These are phyloP conservation scores for Leucosporidium creatinivorum DNA, from an alignment of 768 basidiomycete genomes.

Conservation along the genomic window DNA sequence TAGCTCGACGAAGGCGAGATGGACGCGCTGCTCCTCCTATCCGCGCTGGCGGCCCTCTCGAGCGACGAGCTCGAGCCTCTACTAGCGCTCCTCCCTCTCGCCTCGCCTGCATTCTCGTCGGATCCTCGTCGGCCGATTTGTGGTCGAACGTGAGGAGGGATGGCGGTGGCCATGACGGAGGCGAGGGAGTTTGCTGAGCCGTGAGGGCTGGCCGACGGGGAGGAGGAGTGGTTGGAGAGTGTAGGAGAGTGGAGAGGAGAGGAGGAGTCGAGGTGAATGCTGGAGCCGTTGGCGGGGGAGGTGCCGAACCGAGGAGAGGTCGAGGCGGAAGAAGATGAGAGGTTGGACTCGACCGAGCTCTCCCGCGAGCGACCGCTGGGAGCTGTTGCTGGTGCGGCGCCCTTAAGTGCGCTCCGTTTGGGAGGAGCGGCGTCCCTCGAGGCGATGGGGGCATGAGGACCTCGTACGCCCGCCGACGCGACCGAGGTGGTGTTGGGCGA, in stretches of 20 bases:
- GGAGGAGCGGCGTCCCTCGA: constrained; percentile 8
- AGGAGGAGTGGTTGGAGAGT: neutral
- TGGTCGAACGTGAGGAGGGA: constrained; percentile 12
- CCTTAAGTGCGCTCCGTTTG: constrained; percentile 22
- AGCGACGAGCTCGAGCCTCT: constrained; percentile 23
- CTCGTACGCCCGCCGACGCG: constrained; percentile 2
- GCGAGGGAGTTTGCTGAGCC: neutral
- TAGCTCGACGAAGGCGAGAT: constrained; percentile 25
- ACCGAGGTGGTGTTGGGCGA: neutral
- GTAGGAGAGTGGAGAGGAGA: neutral
- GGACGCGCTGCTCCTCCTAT: constrained; percentile 10
- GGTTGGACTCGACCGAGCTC: constrained; percentile 9
- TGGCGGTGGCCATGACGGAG: constrained; percentile 20
- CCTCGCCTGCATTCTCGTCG: constrained; percentile 1
- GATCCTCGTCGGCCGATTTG: constrained; percentile 2
- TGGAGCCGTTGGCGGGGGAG: too few species aligned
- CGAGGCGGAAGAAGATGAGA: constrained; percentile 6
- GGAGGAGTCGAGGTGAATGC: neutral
- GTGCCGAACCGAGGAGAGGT: neutral
- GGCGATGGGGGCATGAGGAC: constrained; percentile 15
- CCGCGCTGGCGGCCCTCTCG: constrained; percentile 24
- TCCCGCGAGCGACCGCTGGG: constrained; percentile 17
- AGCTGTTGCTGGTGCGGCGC: neutral
- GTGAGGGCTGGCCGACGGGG: neutral
- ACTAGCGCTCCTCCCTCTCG: constrained; percentile 22